These are phyloP conservation scores for Pichia sp. DNA, from an alignment of 1,139 yeast genomes.

Conservation along the genomic window DNA sequence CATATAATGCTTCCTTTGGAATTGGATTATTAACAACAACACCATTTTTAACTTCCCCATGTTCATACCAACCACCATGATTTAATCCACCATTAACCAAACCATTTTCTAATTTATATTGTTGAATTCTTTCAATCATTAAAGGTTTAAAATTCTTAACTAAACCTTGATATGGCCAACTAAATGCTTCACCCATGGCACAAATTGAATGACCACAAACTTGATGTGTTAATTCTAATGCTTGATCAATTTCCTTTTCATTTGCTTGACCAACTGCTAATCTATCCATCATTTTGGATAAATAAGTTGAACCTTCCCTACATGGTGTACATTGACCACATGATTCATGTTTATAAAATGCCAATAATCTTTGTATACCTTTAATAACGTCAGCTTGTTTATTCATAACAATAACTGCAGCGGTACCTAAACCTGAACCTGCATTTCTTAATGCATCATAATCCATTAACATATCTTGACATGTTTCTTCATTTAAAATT, in stretches of 20 bases:
- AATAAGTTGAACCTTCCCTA: slow-evolving; percentile 89
- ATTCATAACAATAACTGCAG: slow-evolving; percentile 87
- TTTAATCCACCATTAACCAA: slow-evolving; percentile 40
- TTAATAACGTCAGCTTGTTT: slow-evolving; percentile 76
- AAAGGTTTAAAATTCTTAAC: slow-evolving; percentile 77
- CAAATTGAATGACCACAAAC: slow-evolving; percentile 88
- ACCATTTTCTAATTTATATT: slow-evolving; percentile 31
- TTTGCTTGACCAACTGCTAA: slow-evolving; percentile 72
- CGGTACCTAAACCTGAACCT: slow-evolving; percentile 85
- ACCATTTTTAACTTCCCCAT: slow-evolving; percentile 59
- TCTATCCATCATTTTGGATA: slow-evolving; percentile 77
- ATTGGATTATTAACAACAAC: slow-evolving; percentile 55
- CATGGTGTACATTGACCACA: slow-evolving; percentile 95
- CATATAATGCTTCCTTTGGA: slow-evolving; percentile 29
- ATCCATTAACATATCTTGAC: slow-evolving; percentile 74
- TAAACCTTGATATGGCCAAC: slow-evolving; percentile 89
- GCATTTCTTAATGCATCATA: slow-evolving; percentile 78
- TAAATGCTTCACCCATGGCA: slow-evolving; percentile 89
- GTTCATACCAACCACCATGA: slow-evolving; percentile 75
- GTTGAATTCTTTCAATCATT: slow-evolving; percentile 64
- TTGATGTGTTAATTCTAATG: slow-evolving; percentile 73
- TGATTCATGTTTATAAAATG: slow-evolving; percentile 83
- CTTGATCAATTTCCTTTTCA: slow-evolving; percentile 74
- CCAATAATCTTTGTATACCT: slow-evolving; percentile 76
- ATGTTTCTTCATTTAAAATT: slow-evolving; percentile 57